These are phyloP conservation scores for Vaccinium corymbosum DNA, from an alignment of 148 eudicot genomes.

Conservation along the genomic window DNA sequence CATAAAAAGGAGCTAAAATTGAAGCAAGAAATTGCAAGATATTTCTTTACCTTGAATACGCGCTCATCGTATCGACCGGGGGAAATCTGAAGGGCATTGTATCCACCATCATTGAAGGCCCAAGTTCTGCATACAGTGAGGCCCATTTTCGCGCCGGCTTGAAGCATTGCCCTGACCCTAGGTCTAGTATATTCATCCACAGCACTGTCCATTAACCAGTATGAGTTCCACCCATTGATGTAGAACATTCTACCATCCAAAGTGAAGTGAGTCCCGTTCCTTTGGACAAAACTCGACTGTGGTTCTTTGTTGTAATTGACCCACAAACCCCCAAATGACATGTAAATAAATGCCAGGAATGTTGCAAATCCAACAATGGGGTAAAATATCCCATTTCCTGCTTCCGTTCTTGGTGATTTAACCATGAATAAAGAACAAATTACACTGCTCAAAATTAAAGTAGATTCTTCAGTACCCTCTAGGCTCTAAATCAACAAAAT, in stretches of 20 bases:
- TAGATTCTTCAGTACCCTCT: neutral
- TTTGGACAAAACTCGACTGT: constrained; percentile 60
- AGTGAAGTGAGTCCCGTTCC: constrained; percentile 75
- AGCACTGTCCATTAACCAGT: constrained; percentile 95
- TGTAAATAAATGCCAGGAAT: constrained; percentile 50
- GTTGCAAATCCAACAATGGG: constrained; percentile 64
- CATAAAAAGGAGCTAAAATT: neutral
- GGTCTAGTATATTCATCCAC: constrained; percentile 46
- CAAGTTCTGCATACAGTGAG: constrained; percentile 92
- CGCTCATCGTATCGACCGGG: constrained; percentile 79
- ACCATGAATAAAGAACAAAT: constrained; percentile 21
- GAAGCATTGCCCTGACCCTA: constrained; percentile 55
- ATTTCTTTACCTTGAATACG: constrained; percentile 57
- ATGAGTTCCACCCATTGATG: constrained; percentile 95
- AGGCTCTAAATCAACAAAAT: neutral
- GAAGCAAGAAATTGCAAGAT: neutral
- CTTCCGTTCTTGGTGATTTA: constrained; percentile 33
- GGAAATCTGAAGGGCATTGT: constrained; percentile 85
- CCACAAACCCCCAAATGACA: constrained; percentile 74
- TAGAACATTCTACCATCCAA: constrained; percentile 73
- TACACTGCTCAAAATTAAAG: neutral
- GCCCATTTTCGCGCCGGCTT: constrained; percentile 85
- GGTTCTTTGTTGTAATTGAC: constrained; percentile 21
- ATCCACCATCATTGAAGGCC: constrained; percentile 90
- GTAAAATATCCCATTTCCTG: constrained; percentile 59